Base-by-base conservation (phyloP, 2,329 filamentous ascomycete genomes). In the Colletotrichum gigasporum region DNA sequence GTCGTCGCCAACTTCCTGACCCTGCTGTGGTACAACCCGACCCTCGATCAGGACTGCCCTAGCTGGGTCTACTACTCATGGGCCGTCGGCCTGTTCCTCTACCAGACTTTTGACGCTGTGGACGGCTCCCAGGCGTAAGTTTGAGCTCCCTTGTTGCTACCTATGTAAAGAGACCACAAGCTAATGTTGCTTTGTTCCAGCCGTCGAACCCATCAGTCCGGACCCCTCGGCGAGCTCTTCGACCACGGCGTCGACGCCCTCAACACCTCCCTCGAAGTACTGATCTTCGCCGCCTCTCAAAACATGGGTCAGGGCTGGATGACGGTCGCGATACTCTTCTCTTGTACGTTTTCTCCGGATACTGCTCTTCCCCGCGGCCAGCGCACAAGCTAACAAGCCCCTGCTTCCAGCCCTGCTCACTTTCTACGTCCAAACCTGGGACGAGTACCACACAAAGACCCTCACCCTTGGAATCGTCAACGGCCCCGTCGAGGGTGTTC, bases 361-460 rank as follows among this genome's bases (percentile, higher is more conserved):
- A n/a, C n/a, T n/a, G n/a, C n/a, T n/a, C n/a, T n/a, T 20, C 8
- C 12, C 22, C 18, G 26, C 34, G 16, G 4, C 34, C n/a, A 24
- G 20, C 26, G n/a, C 34, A 67, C 28, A 59, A 41, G 20, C 68
- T 69, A 61, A 69, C 42, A n/a, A n/a, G n/a, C n/a, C n/a, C 8
- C 5, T 11, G 11, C 10, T 9, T 20, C 14, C 66, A 93, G 91
- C 92, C 6, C 88, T 95, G 63, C 83, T 96, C 71, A 97, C 96
- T n/a, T 99, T 99, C 79, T 98, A 98, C 78, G 91, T 98, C 41
- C 96, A 98, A 77, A 98, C 96, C 32, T 99, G 96, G 96, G 96
- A 99, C 74, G 96, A 98, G 77, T 99, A 98, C 80, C 95, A 98
- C 80, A 99, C 96, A 53, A 94, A 97, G 78, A 96, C 94, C 3